phyloP scores from a whole-genome alignment of 2,329 filamentous ascomycete genomes.

The Fusarium pininemorale region DNA sequence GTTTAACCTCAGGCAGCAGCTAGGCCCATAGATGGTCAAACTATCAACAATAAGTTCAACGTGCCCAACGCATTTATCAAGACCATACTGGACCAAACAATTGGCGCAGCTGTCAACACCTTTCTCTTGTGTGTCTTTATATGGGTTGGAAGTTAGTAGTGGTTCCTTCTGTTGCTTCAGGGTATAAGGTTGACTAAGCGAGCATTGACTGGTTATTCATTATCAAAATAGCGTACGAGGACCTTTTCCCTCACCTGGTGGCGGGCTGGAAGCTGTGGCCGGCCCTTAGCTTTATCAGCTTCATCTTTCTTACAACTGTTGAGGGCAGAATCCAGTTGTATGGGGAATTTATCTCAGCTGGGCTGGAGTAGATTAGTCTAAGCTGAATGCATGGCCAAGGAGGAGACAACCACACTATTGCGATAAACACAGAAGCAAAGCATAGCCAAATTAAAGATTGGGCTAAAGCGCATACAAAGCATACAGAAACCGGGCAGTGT shows the following conservation, averaged over 20 bases:
- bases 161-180: not conserved
- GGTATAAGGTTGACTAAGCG: not conserved
- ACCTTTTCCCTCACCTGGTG: not conserved
- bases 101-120: not conserved
- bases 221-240: not conserved
- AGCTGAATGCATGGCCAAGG: not conserved
- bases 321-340: not conserved
- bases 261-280: not conserved
- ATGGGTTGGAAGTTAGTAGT: not conserved
- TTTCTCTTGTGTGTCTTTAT: not conserved
- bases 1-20: too few relatives aligned
- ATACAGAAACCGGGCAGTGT: too few relatives aligned
- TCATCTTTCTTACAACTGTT: not conserved
- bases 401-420: too few relatives aligned
- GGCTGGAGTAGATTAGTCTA: not conserved
- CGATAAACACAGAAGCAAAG: too few relatives aligned
- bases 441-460: accelerated
- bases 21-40: not conserved
- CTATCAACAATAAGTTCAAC: not conserved
- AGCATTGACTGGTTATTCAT: not conserved
- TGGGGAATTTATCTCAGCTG: not conserved
- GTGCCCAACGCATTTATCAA: not conserved
- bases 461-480: too few relatives aligned
- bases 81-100: not conserved
- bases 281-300: not conserved